These are phyloP conservation scores for Trichoderma sp. DNA, from an alignment of 2,329 filamentous ascomycete genomes.

Conservation along the genomic window DNA sequence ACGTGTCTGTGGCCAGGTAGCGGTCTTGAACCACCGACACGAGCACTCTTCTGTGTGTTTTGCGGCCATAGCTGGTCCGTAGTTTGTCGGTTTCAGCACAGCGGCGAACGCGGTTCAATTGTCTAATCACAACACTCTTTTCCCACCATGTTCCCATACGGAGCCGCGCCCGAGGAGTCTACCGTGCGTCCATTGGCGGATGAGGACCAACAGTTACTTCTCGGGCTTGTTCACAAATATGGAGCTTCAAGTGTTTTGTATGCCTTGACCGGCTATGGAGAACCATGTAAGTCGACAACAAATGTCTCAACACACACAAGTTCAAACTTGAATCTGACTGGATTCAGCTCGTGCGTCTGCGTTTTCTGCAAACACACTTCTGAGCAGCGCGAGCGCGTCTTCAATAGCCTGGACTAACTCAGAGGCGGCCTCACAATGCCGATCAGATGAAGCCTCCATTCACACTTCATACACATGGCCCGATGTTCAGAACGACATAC, in stretches of 20 bases:
- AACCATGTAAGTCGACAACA: conserved; percentile 39
- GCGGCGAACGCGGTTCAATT: conserved; percentile 11
- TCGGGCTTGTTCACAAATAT: conserved; percentile 43
- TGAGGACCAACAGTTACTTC: conserved; percentile 43
- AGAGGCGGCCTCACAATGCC: conserved; percentile 42
- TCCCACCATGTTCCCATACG: conserved; percentile 40
- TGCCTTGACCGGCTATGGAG: conserved; percentile 40
- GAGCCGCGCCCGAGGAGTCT: conserved; percentile 38
- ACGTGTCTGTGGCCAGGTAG: conserved; percentile 2
- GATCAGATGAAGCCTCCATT: conserved; percentile 44
- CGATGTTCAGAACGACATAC: conserved; percentile 39
- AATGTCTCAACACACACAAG: background rate
- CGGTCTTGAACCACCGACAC: background rate
- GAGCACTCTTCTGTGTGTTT: background rate
- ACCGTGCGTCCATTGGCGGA: conserved; percentile 41
- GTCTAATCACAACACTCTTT: background rate
- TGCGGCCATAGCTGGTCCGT: background rate
- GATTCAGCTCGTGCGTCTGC: conserved; percentile 42
- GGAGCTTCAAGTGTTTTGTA: conserved; percentile 42
- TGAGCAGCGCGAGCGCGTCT: conserved; percentile 45
- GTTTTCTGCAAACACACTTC: conserved; percentile 44
- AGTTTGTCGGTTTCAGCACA: conserved; percentile 25
- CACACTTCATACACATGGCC: conserved; percentile 44
- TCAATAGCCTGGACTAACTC: conserved; percentile 47
- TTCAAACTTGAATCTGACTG: conserved; percentile 9